These are phyloP conservation scores for Insectozyma bohioensis DNA, from an alignment of 1,139 yeast species.

Conservation along the genomic window DNA sequence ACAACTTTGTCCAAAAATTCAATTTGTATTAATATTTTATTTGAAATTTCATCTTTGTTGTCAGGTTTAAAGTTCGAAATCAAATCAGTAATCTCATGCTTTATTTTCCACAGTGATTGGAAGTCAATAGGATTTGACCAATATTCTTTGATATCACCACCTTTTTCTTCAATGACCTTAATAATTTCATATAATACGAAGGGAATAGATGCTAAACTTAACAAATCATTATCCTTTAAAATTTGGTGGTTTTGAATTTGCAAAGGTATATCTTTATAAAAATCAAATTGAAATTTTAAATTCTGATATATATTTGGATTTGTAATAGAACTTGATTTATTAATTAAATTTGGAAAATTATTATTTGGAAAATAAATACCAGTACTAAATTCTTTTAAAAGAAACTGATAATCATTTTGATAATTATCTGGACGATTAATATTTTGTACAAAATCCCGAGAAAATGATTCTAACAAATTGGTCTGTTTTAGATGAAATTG, in stretches of 20 bases:
- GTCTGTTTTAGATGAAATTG: conserved; percentile 29
- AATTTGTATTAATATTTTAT: conserved; percentile 24
- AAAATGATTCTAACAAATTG: conserved; percentile 27
- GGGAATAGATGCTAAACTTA: conserved; percentile 36
- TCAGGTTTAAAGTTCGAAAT: conserved; percentile 20
- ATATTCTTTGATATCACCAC: conserved; percentile 8
- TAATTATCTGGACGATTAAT: conserved; percentile 30
- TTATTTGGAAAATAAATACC: conserved; percentile 37
- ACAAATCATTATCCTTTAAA: conserved; percentile 12
- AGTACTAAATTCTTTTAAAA: conserved; percentile 29
- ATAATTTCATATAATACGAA: conserved; percentile 28
- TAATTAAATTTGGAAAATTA: conserved; percentile 7
- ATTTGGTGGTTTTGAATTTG: conserved; percentile 23
- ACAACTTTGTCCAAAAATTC: conserved; percentile 24
- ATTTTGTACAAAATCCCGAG: conserved; percentile 24
- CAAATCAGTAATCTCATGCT: conserved; percentile 28
- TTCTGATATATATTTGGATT: conserved; percentile 33
- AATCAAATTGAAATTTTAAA: conserved; percentile 37
- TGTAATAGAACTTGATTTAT: not conserved
- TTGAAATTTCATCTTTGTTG: conserved; percentile 15
- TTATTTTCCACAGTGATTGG: conserved; percentile 35
- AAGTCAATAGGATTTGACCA: conserved; percentile 39
- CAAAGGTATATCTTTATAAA: conserved; percentile 43
- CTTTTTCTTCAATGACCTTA: conserved; percentile 21
- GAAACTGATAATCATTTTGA: conserved; percentile 26